These are phyloP conservation scores for Trichoderma gracile DNA, from an alignment of 2,329 filamentous ascomycete genomes.

Conservation along the genomic window DNA sequence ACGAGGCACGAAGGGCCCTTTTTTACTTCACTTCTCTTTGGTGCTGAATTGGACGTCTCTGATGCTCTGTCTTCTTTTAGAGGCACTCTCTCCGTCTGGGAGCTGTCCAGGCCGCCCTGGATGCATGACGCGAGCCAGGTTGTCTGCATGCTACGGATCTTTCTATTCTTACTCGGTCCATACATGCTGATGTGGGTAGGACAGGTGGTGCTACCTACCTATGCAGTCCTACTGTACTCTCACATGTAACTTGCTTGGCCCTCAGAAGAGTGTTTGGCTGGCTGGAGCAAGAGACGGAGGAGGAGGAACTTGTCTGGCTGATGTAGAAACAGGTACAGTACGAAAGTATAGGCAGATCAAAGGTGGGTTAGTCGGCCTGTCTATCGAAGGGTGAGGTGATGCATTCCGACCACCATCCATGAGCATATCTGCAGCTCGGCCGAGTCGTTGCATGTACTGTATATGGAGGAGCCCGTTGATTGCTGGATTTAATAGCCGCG, in stretches of 20 bases:
- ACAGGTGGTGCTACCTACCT: too few species aligned
- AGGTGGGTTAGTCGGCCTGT: background rate
- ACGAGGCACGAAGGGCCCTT: conserved; percentile 12
- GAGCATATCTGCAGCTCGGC: background rate
- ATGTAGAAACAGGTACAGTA: conserved; percentile 1
- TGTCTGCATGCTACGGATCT: conserved; percentile 24
- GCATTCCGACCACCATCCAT: background rate
- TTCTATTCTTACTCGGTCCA: background rate
- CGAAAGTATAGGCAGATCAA: background rate
- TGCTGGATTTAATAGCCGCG: too few species aligned
- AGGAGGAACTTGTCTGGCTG: background rate
- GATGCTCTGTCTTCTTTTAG: too few species aligned
- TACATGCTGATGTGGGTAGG: too few species aligned
- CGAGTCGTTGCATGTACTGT: background rate
- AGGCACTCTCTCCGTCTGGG: background rate
- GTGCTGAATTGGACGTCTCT: conserved; percentile 1
- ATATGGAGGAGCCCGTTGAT: background rate
- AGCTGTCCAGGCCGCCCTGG: conserved; percentile 2
- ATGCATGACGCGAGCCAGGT: conserved; percentile 25
- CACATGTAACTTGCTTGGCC: conserved; percentile 18
- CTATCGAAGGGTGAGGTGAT: conserved; percentile 4
- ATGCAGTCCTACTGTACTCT: too few species aligned
- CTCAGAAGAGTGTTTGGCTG: background rate
- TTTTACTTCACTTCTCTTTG: background rate
- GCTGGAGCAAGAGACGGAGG: background rate